A percentile compares a stretch with the other conserved stretches of the same genome.
These are phyloP conservation scores for Barnettozyma sp. DNA, from an alignment of 805 yeast genomes.

Conservation along the genomic window DNA sequence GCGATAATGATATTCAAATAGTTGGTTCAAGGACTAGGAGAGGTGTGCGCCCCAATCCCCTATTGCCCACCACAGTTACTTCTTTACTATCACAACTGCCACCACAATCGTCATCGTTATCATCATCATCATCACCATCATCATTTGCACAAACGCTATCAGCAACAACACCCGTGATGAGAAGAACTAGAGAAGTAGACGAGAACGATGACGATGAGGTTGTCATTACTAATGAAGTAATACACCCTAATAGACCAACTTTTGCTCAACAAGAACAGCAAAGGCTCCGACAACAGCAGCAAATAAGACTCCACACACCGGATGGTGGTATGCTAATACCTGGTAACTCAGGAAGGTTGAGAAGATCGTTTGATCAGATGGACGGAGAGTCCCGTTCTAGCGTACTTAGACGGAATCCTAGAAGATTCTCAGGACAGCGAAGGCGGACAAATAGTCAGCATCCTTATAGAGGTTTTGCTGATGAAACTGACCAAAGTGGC, in stretches of 20 bases:
- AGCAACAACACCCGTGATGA: background rate
- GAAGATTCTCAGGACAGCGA: too few relatives aligned
- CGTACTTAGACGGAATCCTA: too few relatives aligned
- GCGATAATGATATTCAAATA: constrained; percentile 10
- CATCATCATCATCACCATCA: too few relatives aligned
- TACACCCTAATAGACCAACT: background rate
- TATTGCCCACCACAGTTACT: too few relatives aligned
- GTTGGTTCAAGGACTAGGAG: background rate
- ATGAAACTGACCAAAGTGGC: too few relatives aligned
- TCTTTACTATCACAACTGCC: too few relatives aligned
- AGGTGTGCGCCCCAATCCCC: too few relatives aligned
- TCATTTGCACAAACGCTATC: too few relatives aligned
- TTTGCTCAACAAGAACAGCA: background rate
- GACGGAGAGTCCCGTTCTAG: too few relatives aligned
- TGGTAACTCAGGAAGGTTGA: background rate
- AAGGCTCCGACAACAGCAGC: background rate
- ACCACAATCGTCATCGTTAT: too few relatives aligned
- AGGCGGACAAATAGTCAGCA: too few relatives aligned
- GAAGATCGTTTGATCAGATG: background rate
- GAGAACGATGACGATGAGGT: background rate
- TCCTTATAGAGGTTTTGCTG: too few relatives aligned
- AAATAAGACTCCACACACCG: constrained; percentile 10
- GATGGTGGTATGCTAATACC: constrained; percentile 7
- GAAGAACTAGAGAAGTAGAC: background rate
- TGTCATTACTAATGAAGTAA: background rate